phyloP scores from a whole-genome alignment of 768 basidiomycete species.

The Antrodiella citrinella region DNA sequence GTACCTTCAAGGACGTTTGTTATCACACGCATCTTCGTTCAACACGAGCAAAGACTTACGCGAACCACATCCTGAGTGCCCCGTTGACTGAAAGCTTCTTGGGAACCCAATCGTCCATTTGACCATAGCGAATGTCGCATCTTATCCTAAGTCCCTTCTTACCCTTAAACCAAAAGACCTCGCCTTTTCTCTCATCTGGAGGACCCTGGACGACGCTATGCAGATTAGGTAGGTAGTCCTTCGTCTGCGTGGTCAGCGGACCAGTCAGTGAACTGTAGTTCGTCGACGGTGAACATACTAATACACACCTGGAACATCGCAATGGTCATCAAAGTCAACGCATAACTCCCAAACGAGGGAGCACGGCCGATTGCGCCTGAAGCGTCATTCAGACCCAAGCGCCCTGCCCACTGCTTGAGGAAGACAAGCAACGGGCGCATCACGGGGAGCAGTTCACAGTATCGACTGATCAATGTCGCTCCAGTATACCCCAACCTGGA shows the following conservation, averaged over 20 bases:
- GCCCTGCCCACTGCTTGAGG: slow-evolving; percentile 56
- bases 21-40: background rate
- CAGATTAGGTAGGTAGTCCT: slow-evolving; percentile 41
- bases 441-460: slow-evolving; percentile 38
- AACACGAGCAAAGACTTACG: slow-evolving; percentile 22
- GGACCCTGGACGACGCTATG: slow-evolving; percentile 27
- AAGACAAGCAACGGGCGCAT: slow-evolving; percentile 35
- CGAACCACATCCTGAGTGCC: slow-evolving; percentile 33
- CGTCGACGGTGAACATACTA: background rate
- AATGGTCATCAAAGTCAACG: slow-evolving; percentile 53
- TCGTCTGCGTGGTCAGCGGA: slow-evolving; percentile 26
- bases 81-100: background rate
- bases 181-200: background rate
- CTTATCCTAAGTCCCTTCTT: slow-evolving; percentile 5
- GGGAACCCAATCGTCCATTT: background rate
- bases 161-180: slow-evolving; percentile 24
- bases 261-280: background rate
- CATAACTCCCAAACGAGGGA: slow-evolving; percentile 52
- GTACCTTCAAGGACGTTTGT: slow-evolving; percentile 27
- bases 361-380: slow-evolving; percentile 12
- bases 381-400: slow-evolving; percentile 42
- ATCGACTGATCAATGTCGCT: slow-evolving; percentile 41
- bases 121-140: slow-evolving; percentile 16
- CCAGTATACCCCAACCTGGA: slow-evolving; percentile 48
- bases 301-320: slow-evolving; percentile 45